Evolutionary conservation across 345 rosid species (phyloP).

Genomic region (Salix suchowensis): DNA sequence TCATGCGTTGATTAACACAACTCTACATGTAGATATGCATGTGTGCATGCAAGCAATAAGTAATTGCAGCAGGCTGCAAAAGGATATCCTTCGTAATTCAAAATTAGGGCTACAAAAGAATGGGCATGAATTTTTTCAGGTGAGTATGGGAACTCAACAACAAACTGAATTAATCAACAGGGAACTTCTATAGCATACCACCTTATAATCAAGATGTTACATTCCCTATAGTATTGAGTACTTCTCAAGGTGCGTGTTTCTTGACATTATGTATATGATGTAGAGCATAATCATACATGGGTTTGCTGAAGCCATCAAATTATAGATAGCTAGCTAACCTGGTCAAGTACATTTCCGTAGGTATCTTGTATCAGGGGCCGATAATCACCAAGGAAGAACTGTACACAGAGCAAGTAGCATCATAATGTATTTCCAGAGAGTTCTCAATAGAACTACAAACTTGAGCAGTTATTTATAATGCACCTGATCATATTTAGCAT

Average conservation of each 20-base stretch:
- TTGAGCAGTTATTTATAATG: constrained; percentile 5
- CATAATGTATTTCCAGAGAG: not conserved
- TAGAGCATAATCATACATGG: not conserved
- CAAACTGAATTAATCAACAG: not conserved
- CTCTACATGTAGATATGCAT: not conserved
- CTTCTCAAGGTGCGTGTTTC: not conserved
- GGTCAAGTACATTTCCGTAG: constrained; percentile 82
- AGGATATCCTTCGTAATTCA: not conserved
- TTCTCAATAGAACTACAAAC: constrained; percentile 7
- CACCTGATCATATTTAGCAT: constrained; percentile 98
- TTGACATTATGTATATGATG: not conserved
- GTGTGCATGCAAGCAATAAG: not conserved
- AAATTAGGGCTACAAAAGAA: not conserved
- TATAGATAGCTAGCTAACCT: constrained; percentile 47
- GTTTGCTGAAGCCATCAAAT: constrained; percentile 3
- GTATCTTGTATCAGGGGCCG: constrained; percentile 88
- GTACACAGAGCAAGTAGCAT: constrained; percentile 6
- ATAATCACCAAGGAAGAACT: constrained; percentile 98
- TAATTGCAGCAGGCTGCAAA: not conserved
- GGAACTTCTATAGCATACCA: not conserved
- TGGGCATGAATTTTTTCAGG: not conserved
- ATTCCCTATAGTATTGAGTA: not conserved
- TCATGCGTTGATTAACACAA: not conserved
- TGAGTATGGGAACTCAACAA: not conserved
- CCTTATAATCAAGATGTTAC: not conserved